These are phyloP conservation scores for Pythium rishiriense DNA, from an alignment of 352 stramenopile species.

Conservation along the genomic window DNA sequence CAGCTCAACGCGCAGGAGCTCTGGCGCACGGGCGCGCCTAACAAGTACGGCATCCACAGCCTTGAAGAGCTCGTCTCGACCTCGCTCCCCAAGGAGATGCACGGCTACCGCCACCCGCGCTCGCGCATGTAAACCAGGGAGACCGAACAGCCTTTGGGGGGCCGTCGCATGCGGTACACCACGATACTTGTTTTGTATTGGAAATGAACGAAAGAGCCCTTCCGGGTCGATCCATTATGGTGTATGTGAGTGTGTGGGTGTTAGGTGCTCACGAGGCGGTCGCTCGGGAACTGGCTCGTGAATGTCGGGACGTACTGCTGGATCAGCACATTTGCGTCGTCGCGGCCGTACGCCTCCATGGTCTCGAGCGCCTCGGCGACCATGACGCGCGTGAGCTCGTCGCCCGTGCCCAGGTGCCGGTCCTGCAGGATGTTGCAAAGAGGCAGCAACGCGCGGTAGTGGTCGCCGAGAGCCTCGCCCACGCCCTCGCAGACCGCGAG, in stretches of 20 bases:
- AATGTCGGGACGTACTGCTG: conserved; percentile 79
- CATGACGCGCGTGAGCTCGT: conserved; percentile 55
- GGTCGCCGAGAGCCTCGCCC: conserved; percentile 57
- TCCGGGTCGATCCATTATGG: neutral
- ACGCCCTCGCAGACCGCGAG: conserved; percentile 69
- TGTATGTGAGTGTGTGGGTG: too few species aligned
- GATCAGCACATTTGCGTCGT: conserved; percentile 69
- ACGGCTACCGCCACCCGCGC: conserved; percentile 85
- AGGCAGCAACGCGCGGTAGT: conserved; percentile 75
- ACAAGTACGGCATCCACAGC: conserved; percentile 91
- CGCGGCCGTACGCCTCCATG: conserved; percentile 66
- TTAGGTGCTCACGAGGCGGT: conserved; percentile 26
- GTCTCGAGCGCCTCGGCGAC: conserved; percentile 71
- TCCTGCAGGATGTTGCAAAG: conserved; percentile 84
- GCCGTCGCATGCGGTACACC: neutral
- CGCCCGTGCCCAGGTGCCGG: conserved; percentile 69
- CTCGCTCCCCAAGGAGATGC: conserved; percentile 86
- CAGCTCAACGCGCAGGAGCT: conserved; percentile 90
- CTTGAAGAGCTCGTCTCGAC: conserved; percentile 90
- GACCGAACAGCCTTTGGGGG: neutral
- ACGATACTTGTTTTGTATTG: neutral
- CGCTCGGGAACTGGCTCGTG: conserved; percentile 39
- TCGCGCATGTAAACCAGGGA: conserved; percentile 67
- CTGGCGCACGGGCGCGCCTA: conserved; percentile 85
- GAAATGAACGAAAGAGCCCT: neutral